Evolutionary conservation across 2,329 filamentous ascomycete species (phyloP).

Genomic region (Helminthosporium solani): DNA sequence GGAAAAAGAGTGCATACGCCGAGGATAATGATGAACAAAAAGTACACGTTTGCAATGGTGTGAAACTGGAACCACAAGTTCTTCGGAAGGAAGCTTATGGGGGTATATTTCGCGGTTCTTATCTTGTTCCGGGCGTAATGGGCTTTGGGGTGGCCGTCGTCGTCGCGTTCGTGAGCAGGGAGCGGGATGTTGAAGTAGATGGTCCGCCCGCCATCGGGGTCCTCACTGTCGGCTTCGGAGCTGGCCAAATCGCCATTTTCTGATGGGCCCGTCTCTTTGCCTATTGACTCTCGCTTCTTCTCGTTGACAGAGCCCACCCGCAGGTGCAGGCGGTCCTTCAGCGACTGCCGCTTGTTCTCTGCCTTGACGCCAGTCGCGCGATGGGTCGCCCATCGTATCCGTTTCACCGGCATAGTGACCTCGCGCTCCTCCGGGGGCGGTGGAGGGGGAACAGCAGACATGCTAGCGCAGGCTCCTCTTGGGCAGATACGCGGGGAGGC

Average conservation of each 20-base stretch:
- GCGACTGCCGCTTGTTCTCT: conserved; percentile 75
- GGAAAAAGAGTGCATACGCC: conserved; percentile 64
- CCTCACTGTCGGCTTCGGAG: conserved; percentile 43
- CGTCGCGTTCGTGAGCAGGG: conserved; percentile 72
- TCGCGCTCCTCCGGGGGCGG: conserved; percentile 43
- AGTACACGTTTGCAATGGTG: conserved; percentile 98
- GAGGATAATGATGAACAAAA: conserved; percentile 93
- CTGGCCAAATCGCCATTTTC: conserved; percentile 49
- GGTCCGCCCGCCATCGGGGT: conserved; percentile 48
- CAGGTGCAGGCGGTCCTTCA: conserved; percentile 74
- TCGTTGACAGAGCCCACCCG: conserved; percentile 61
- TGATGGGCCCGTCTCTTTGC: conserved; percentile 35
- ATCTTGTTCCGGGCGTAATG: conserved; percentile 92
- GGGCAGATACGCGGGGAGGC: conserved; percentile 23
- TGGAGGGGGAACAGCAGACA: conserved; percentile 19
- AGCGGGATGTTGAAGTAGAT: conserved; percentile 87
- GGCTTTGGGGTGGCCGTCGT: conserved; percentile 71
- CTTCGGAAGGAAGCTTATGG: conserved; percentile 91
- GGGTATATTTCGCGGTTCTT: conserved; percentile 94
- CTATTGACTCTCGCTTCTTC: conserved; percentile 55
- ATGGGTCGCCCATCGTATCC: conserved; percentile 95
- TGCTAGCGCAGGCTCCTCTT: conserved; percentile 18
- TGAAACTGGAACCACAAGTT: conserved; percentile 98
- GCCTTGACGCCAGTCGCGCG: conserved; percentile 75
- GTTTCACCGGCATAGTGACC: conserved; percentile 65